phyloP scores from a whole-genome alignment of 495 filamentous ascomycete species.

The Penicillium tannophilum region DNA sequence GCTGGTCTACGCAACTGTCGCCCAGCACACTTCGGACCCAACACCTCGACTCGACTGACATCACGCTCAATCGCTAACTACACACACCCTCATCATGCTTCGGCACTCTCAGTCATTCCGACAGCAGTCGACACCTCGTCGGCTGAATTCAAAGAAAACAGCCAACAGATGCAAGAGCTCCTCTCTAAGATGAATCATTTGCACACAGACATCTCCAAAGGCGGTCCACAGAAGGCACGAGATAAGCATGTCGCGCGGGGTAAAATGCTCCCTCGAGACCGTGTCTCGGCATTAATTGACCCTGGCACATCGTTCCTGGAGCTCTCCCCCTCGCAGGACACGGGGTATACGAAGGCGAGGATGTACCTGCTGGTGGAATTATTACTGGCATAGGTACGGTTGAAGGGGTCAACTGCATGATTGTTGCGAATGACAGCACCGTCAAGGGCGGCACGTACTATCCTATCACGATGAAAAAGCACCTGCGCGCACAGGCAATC shows the following conservation, averaged over 20 bases:
- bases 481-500: slow-evolving; percentile 88
- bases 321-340: slow-evolving; percentile 86
- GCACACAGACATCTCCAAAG: slow-evolving; percentile 69
- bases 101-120: slow-evolving; percentile 75
- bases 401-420: slow-evolving; percentile 87
- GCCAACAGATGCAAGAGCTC: slow-evolving; percentile 72
- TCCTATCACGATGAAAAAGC: slow-evolving; percentile 97
- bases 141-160: slow-evolving; percentile 80
- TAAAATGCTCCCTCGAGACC: slow-evolving; percentile 94
- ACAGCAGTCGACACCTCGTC: slow-evolving; percentile 76
- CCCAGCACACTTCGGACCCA: slow-evolving; percentile 9
- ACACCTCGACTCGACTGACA: neutral
- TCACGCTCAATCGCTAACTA: slow-evolving; percentile 56
- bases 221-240: slow-evolving; percentile 79
- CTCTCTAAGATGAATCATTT: slow-evolving; percentile 65
- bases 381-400: slow-evolving; percentile 92
- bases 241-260: slow-evolving; percentile 86
- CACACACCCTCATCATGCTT: slow-evolving; percentile 66
- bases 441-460: slow-evolving; percentile 99
- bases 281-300: slow-evolving; percentile 85
- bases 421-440: slow-evolving; percentile 96
- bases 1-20: slow-evolving; percentile 16
- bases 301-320: slow-evolving; percentile 90
- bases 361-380: slow-evolving; percentile 86
- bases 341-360: slow-evolving; percentile 81